These are phyloP conservation scores for Trametes punicea DNA, from an alignment of 768 basidiomycete species.

Conservation along the genomic window DNA sequence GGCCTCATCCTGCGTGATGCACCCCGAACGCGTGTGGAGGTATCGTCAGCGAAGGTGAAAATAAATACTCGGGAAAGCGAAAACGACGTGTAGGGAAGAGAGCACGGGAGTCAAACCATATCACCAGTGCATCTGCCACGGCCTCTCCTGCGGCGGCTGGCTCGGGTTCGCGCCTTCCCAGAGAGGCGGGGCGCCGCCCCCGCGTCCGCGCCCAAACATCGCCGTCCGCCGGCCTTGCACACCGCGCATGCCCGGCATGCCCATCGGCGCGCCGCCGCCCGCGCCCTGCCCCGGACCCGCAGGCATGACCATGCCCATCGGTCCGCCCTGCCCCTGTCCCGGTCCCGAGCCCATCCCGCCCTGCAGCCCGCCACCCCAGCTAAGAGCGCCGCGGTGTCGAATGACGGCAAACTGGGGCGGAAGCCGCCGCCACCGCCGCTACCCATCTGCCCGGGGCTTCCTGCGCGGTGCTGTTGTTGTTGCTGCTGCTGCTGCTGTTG, in stretches of 20 bases:
- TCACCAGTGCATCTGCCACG: conserved; percentile 36
- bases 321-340: neutral
- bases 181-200: conserved; percentile 28
- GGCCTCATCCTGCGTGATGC: too few species aligned
- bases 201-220: conserved; percentile 52
- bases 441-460: conserved; percentile 13
- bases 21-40: too few species aligned
- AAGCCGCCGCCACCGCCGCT: neutral
- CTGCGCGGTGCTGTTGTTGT: neutral
- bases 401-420: conserved; percentile 12
- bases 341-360: neutral
- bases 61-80: conserved; percentile 11
- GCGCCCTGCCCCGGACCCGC: conserved; percentile 11
- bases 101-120: neutral
- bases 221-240: conserved; percentile 49
- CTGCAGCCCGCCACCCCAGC: conserved; percentile 12
- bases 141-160: conserved; percentile 39
- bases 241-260: conserved; percentile 36
- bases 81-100: neutral
- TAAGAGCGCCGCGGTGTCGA: conserved; percentile 7
- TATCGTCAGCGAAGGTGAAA: neutral
- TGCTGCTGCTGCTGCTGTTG: neutral
- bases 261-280: conserved; percentile 10
- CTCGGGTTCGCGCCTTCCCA: conserved; percentile 31
- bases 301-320: neutral